These are phyloP conservation scores for Epichloe sibirici DNA, from an alignment of 2,329 filamentous ascomycete species.

Conservation along the genomic window DNA sequence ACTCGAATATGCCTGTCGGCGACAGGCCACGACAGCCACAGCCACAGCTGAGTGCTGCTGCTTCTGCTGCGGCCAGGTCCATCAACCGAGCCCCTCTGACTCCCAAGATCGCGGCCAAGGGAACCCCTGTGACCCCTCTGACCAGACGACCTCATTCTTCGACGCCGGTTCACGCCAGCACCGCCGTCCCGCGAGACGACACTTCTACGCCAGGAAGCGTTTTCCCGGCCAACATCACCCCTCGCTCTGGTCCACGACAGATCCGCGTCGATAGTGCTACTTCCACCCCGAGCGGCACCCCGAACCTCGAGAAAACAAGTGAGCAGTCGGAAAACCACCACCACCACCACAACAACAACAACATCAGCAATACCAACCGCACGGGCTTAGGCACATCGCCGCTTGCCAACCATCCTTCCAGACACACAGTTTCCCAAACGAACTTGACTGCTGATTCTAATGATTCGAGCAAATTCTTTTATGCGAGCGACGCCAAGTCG, in stretches of 20 bases:
- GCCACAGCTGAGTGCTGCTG: slow-evolving; percentile 49
- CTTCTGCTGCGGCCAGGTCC: slow-evolving; percentile 41
- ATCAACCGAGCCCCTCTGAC: slow-evolving; percentile 37
- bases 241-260: slow-evolving; percentile 63
- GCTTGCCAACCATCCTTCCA: slow-evolving; percentile 18
- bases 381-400: slow-evolving; percentile 22
- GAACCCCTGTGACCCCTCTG: slow-evolving; percentile 27
- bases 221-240: slow-evolving; percentile 59
- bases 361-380: slow-evolving; percentile 6
- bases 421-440: slow-evolving; percentile 12
- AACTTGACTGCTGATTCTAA: slow-evolving; percentile 16
- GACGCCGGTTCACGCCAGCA: slow-evolving; percentile 10
- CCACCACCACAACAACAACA: neutral
- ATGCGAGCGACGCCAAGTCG: slow-evolving; percentile 65
- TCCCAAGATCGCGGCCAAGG: slow-evolving; percentile 41
- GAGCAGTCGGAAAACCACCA: slow-evolving; percentile 30
- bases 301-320: slow-evolving; percentile 29
- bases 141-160: slow-evolving; percentile 20
- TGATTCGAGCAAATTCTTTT: slow-evolving; percentile 64
- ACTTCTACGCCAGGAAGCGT: slow-evolving; percentile 38
- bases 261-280: slow-evolving; percentile 56
- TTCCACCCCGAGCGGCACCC: slow-evolving; percentile 53
- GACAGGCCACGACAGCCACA: slow-evolving; percentile 55
- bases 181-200: slow-evolving; percentile 29
- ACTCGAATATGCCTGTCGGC: slow-evolving; percentile 31